Evolutionary conservation across 805 yeast genomes (phyloP).

Genomic region (Wickerhamia fluorescens): DNA sequence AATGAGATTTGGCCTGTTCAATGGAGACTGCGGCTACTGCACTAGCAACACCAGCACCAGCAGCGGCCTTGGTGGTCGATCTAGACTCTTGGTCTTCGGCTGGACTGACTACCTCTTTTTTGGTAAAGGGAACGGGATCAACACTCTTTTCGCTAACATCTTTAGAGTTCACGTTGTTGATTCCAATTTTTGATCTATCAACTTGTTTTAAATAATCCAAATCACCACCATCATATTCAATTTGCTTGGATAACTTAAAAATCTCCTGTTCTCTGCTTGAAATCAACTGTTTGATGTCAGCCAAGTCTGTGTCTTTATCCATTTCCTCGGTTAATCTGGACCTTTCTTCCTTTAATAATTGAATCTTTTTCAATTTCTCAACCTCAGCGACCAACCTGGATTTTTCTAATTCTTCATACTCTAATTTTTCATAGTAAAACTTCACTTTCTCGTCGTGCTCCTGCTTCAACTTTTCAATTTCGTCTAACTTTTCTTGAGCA

Average conservation of each 20-base stretch:
- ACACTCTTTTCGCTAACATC: too few species aligned
- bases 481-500: conserved; percentile 25
- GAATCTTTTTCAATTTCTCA: conserved; percentile 32
- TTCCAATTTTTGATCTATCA: too few species aligned
- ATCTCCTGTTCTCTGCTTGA: conserved; percentile 28
- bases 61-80: background rate
- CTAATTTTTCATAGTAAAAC: conserved; percentile 23
- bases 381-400: conserved; percentile 32
- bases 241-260: conserved; percentile 22
- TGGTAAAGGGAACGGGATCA: too few species aligned
- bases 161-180: too few species aligned
- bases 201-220: too few species aligned
- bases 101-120: conserved; percentile 1
- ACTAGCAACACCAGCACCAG: too few species aligned
- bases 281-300: conserved; percentile 22
- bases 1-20: too few species aligned
- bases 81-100: background rate
- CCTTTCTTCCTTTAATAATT: conserved; percentile 33
- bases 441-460: conserved; percentile 27
- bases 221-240: conserved; percentile 26
- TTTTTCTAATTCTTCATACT: conserved; percentile 32
- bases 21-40: too few species aligned
- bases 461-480: conserved; percentile 25
- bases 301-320: conserved; percentile 14
- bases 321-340: conserved; percentile 20